Evolutionary conservation across 164 flowering plant genomes (phyloP), one percentile per base, ranked within the genome.

Genomic region (Umbellularia californica): DNA sequence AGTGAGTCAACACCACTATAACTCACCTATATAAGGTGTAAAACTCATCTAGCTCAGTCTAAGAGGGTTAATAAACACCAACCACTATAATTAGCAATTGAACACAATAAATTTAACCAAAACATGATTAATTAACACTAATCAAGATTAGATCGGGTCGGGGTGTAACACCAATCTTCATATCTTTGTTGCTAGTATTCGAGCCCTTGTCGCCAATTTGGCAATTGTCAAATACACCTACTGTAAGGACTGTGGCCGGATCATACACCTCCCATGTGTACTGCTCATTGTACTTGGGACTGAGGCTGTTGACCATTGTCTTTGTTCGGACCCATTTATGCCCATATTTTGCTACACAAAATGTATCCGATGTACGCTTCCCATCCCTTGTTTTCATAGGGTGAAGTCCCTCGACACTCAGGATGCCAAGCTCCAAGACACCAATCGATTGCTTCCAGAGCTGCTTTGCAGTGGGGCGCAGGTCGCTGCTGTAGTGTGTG

Each of bases 241-340:
- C 76, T 0, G 93, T 93, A 3, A 93, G 87, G 72, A 93, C 96
- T 1, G 98, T 93, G 12, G 92, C 90, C 0, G 91, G 91, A 80
- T 91, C 96, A 72, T 86, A 93, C 15, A 93, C 98, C 77, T 93
- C 96, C 98, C 98, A 93, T 2, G 91, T 91, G 82, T 93, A 93
- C 75, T 91, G 98, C 82, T 93, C 98, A 68, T 93, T 93, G 83
- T 78, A 93, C 74, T 87, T 91, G 13, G 94, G 98, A 67, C 70
- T 58, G 64, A 88, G 75, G 74, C 82, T 90, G 81, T 87, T 86
- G 15, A 90, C 86, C 30, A 93, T 72, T 1, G 96, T 90, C 0
- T 96, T 84, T 3, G 98, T 89, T 1, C 93, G 82, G 17, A 91
- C 84, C 98, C 98, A 93, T 79, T 93, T 91, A 72, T 86, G 90